phyloP scores from a whole-genome alignment of 805 yeast genomes.

The Yamadazyma laniorum region DNA sequence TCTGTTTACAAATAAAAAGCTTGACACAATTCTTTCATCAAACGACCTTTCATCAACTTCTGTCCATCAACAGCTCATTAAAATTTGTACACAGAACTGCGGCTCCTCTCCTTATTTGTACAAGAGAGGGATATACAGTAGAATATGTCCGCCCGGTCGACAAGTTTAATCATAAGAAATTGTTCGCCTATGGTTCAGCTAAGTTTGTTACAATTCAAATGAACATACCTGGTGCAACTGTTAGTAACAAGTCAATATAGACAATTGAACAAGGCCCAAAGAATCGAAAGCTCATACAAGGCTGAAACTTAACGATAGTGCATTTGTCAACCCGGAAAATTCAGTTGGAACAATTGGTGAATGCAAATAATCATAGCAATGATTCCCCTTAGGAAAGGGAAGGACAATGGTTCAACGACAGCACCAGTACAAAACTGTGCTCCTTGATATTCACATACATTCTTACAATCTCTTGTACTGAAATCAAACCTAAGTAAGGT shows the following conservation, averaged over 20 bases:
- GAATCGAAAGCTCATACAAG: slow-evolving; percentile 44
- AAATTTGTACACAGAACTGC: slow-evolving; percentile 46
- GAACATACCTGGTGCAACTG: slow-evolving; percentile 17
- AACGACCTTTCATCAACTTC: slow-evolving; percentile 48
- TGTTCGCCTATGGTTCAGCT: too few relatives aligned
- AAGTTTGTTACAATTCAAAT: too few relatives aligned
- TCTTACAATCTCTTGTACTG: slow-evolving; percentile 2
- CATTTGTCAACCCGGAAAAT: slow-evolving; percentile 48
- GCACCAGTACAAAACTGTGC: not conserved
- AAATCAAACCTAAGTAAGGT: not conserved
- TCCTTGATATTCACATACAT: slow-evolving; percentile 5
- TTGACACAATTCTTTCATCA: slow-evolving; percentile 26
- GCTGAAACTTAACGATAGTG: slow-evolving; percentile 53
- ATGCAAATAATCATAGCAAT: slow-evolving; percentile 48
- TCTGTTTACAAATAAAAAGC: not conserved
- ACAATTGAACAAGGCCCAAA: not conserved
- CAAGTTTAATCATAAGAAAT: slow-evolving; percentile 41
- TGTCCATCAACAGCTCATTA: slow-evolving; percentile 38
- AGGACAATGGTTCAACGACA: too few relatives aligned
- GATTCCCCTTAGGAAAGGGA: too few relatives aligned
- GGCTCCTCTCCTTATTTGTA: slow-evolving; percentile 43
- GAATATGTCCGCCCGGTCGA: slow-evolving; percentile 55
- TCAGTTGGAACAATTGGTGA: slow-evolving; percentile 55
- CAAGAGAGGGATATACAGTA: slow-evolving; percentile 39
- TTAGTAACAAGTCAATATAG: slow-evolving; percentile 16